Conservation (phyloP, 805 yeast species). For the Schizosaccharomyces japonicus region DNA sequence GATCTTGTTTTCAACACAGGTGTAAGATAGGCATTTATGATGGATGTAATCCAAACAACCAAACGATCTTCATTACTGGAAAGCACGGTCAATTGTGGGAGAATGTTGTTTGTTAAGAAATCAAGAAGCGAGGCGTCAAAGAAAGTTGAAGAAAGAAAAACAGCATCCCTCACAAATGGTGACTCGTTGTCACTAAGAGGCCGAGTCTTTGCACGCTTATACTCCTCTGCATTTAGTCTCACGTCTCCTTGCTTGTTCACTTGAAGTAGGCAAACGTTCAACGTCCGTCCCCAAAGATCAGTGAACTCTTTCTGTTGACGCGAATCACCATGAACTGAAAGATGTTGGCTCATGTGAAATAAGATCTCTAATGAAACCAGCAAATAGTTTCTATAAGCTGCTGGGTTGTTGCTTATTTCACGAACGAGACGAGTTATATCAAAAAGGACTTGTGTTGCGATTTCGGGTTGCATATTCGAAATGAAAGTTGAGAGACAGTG, state of each 20-base stretch:
- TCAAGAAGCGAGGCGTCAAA: neutral
- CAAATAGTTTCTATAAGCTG: neutral
- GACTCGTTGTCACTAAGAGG: neutral
- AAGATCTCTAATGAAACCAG: neutral
- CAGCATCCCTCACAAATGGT: neutral
- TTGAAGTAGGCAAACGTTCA: neutral
- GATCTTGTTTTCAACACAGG: constrained; percentile 29
- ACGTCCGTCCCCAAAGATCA: constrained; percentile 13
- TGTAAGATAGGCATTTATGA: constrained; percentile 29
- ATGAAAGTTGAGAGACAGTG: constrained; percentile 3
- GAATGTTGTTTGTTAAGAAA: constrained; percentile 11
- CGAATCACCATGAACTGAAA: constrained; percentile 14
- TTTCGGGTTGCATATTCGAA: constrained; percentile 4
- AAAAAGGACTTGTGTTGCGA: neutral
- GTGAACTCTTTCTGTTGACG: constrained; percentile 24
- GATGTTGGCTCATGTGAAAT: neutral
- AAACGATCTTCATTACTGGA: constrained; percentile 36
- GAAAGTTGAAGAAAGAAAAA: neutral
- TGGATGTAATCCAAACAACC: constrained; percentile 17
- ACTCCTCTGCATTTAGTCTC: neutral
- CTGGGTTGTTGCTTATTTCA: neutral
- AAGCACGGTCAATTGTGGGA: constrained; percentile 21
- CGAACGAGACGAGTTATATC: neutral
- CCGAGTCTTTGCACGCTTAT: neutral
- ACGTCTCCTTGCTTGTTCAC: neutral